Evolutionary conservation across 306 rosid genomes (phyloP).

Genomic region (Geum urbanum): DNA sequence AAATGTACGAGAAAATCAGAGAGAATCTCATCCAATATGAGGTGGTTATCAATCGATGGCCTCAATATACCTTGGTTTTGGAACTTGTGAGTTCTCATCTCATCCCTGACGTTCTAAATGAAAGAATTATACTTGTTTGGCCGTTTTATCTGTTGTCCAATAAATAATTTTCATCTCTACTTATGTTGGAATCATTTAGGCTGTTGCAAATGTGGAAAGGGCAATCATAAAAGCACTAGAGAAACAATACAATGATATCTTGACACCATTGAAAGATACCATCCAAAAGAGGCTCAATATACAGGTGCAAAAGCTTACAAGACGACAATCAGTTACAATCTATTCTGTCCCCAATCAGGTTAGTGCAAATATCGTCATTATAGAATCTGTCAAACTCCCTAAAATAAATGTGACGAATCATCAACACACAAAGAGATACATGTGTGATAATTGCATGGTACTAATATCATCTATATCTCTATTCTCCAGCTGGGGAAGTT

Average conservation of each 20-base stretch:
- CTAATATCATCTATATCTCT: constrained; percentile 12
- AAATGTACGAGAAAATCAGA: constrained; percentile 83
- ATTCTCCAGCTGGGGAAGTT: constrained; percentile 71
- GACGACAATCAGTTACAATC: constrained; percentile 74
- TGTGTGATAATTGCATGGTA: neutral
- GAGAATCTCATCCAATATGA: constrained; percentile 68
- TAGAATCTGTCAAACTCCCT: neutral
- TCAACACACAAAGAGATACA: neutral
- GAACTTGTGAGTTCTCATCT: constrained; percentile 63
- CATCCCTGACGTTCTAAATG: neutral
- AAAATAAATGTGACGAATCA: neutral
- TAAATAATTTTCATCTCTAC: neutral
- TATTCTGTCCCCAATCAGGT: constrained; percentile 80
- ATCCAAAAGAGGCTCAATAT: constrained; percentile 86
- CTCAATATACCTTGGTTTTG: constrained; percentile 82
- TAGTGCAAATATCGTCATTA: constrained; percentile 19
- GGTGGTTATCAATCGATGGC: constrained; percentile 90
- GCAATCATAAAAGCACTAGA: constrained; percentile 88
- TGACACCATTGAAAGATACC: constrained; percentile 91
- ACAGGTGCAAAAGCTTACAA: constrained; percentile 97
- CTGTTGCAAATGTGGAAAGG: constrained; percentile 81
- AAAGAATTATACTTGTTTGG: constrained; percentile 10
- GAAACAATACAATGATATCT: constrained; percentile 77
- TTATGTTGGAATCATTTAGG: constrained; percentile 33
- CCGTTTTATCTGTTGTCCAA: neutral